Evolutionary conservation across 2,329 filamentous ascomycete genomes (phyloP).

Genomic region (Epichloe baconii): DNA sequence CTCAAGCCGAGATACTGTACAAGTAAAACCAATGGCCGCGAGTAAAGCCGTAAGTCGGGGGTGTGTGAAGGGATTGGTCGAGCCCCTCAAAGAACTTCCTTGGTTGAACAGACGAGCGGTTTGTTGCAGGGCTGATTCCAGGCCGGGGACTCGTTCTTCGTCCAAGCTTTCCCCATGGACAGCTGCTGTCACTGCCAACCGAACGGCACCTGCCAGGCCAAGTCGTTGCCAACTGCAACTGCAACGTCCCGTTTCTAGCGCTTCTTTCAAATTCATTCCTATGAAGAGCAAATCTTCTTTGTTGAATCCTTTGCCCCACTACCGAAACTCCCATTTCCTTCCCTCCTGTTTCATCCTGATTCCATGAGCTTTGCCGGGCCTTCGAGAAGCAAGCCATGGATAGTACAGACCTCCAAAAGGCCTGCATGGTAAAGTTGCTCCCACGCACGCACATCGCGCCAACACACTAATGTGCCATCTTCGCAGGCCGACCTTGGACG

Average conservation of each 20-base stretch:
- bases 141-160: not conserved
- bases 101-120: not conserved
- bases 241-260: not conserved
- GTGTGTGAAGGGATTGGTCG: too few relatives aligned
- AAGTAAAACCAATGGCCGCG: too few relatives aligned
- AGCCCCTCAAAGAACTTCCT: not conserved
- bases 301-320: too few relatives aligned
- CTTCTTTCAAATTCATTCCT: too few relatives aligned
- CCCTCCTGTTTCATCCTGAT: too few relatives aligned
- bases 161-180: not conserved
- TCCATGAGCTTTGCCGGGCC: conserved; percentile 3
- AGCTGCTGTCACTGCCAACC: not conserved
- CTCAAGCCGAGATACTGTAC: too few relatives aligned
- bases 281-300: too few relatives aligned
- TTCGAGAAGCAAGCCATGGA: not conserved
- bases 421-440: conserved; percentile 4
- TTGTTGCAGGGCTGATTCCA: not conserved
- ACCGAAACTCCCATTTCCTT: too few relatives aligned
- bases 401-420: not conserved
- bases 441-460: not conserved
- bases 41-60: too few relatives aligned
- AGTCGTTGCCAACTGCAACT: not conserved
- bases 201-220: not conserved
- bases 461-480: not conserved
- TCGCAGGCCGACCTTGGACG: conserved; percentile 14